Base-by-base conservation (phyloP, 2,329 filamentous ascomycete species). In the Colletotrichum tanaceti region DNA sequence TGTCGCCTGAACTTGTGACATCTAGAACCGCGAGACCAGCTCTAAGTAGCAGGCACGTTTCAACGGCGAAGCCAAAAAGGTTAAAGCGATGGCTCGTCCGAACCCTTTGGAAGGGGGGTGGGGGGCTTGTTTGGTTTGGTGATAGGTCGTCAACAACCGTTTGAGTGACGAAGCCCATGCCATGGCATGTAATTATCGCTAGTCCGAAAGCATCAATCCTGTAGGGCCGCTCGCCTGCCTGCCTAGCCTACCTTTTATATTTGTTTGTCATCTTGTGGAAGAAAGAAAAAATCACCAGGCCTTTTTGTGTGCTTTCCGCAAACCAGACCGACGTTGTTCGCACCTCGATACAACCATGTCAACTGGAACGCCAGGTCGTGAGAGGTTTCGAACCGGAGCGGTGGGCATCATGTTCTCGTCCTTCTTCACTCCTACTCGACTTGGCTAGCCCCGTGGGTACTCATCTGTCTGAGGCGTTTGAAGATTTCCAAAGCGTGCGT, bases 1-100 rank as follows among this genome's bases (percentile, higher is more conserved):
- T 32, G 22, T 65, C 65, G 32, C 59, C 65, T 59, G 53, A 65
- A 47, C 46, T 68, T 64, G 41, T 43, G 22, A 16, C 20, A 43
- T 24, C 28, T 14, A 32, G 28, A 14, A 52, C 41, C 46, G 32
- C 22, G 32, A n/a, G 28, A 28, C 28, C 28, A 28, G 28, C 28
- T 28, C 28, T 28, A 28, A n/a, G n/a, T n/a, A n/a, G 28, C 28
- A 28, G 28, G 6, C 4, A 28, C 4, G 28, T 28, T 28, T 28
- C 28, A 6, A 28, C 7, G 28, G 28, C 28, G 5, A 28, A 6
- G 28, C 28, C 28, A 28, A 28, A 28, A 28, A 1, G 28, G 6
- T 28, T n/a, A n/a, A 28, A 28, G 28, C 6, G 28, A 28, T 28
- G 28, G 28, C 28, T 28, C 28, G 28, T 28, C 38, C 18, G 22